Conservation (phyloP, 2,329 filamentous ascomycete genomes). For the Colletotrichum godetiae region DNA sequence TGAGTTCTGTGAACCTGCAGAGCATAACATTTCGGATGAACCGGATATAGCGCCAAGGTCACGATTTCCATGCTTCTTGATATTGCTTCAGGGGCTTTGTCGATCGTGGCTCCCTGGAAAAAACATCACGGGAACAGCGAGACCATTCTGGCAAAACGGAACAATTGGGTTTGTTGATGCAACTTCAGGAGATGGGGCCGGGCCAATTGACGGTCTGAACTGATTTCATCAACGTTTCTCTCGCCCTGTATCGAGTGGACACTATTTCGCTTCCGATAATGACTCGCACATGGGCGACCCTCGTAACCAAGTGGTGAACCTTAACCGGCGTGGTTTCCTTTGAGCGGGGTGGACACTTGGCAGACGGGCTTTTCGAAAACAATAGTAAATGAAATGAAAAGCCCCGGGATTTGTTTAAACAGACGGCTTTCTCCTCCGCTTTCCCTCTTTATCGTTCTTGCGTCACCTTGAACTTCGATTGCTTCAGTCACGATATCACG, state of each 20-base stretch:
- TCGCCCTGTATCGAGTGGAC: neutral
- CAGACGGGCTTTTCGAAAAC: neutral
- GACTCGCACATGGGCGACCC: neutral
- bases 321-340: neutral
- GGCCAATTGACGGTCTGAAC: neutral
- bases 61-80: neutral
- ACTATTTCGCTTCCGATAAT: neutral
- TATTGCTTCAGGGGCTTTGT: neutral
- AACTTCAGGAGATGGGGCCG: neutral
- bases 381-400: neutral
- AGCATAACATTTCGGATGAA: slow-evolving; percentile 17
- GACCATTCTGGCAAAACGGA: neutral
- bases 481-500: neutral
- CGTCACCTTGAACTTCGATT: neutral
- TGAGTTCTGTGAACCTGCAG: neutral
- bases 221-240: slow-evolving; percentile 4
- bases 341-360: neutral
- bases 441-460: neutral
- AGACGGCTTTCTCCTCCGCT: neutral
- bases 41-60: neutral
- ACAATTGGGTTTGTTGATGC: neutral
- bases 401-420: neutral
- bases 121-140: neutral
- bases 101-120: neutral
- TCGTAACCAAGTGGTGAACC: neutral